These are phyloP conservation scores for Oenanthe sinensis DNA, from an alignment of 129 eudicot genomes.

Conservation along the genomic window DNA sequence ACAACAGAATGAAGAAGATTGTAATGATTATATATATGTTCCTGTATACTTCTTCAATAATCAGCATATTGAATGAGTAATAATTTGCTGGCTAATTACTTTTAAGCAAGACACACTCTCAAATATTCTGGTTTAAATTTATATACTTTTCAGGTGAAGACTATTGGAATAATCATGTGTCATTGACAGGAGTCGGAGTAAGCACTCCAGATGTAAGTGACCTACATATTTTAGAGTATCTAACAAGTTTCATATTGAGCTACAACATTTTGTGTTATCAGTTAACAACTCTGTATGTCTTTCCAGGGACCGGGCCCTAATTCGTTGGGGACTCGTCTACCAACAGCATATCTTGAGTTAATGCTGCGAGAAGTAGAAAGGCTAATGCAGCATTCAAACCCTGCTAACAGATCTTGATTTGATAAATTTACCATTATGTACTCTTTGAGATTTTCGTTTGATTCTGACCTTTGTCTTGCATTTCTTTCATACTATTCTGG, in stretches of 20 bases:
- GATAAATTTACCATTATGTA: neutral
- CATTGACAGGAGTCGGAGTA: neutral
- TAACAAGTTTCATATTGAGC: neutral
- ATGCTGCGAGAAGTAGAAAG: neutral
- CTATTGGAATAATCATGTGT: neutral
- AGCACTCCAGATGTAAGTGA: slow-evolving; percentile 11
- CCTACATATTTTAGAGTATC: neutral
- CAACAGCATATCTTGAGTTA: neutral
- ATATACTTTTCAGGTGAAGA: slow-evolving; percentile 10
- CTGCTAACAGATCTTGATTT: neutral
- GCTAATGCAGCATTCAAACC: too few species aligned
- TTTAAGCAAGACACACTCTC: neutral
- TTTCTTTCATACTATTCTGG: neutral
- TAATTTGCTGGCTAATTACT: neutral
- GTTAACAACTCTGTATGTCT: neutral
- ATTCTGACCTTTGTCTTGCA: neutral
- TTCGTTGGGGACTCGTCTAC: neutral
- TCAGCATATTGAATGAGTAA: neutral
- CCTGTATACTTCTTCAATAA: neutral
- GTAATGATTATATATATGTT: neutral
- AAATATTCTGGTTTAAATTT: neutral
- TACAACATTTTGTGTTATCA: neutral
- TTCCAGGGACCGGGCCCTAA: neutral
- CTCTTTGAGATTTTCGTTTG: neutral
- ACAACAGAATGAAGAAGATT: neutral